Evolutionary conservation across 805 yeast species (phyloP), one percentile per base, ranked within the genome.

Genomic region (Candida ficus): DNA sequence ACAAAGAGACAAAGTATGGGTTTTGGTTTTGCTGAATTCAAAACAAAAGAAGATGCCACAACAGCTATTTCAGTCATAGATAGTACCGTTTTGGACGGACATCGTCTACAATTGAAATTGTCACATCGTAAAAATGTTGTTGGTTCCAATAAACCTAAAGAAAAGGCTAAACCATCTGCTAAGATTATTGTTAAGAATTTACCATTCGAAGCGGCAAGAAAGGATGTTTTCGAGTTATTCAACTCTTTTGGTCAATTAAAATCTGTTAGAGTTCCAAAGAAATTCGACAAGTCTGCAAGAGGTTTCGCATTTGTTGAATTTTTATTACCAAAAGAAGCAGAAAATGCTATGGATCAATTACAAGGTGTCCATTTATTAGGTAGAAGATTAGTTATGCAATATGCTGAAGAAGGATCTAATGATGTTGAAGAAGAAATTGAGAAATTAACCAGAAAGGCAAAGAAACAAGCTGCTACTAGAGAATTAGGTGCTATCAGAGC

Each of bases 291-390:
- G 58, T 75, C 88, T 28, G 95, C 97, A 11, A 80, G 99, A 60
- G 99, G 99, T 60, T 93, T 93, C 70, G 99, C 98, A 0, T 93
- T 93, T 62, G 96, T 95, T 34, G 99, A 93, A 64, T 93, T 84
- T 58, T 69, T 84, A 10, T 68, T 93, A 30, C 73, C 86, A 18
- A 80, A 87, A 61, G 99, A 93, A 63, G 97, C 99, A 1, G 95
- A 84, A 59, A 78, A 72, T 57, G 99, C 98, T 12, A 84, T 93
- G 91, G 81, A 83, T 53, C 91, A 90, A 59, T 74, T 93, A 48
- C 84, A 82, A 59, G 99, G 99, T 45, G 96, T 95, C 3, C 99
- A 93, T 73, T 82, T 93, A 66, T 73, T 93, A 38, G 99, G 99
- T 26, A 83, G 99, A 67, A 76, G 96, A 49, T 70, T 93, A 49